Evolutionary conservation across 352 stramenopile species (phyloP).

Genomic region (Halophytophthora batemanensis): DNA sequence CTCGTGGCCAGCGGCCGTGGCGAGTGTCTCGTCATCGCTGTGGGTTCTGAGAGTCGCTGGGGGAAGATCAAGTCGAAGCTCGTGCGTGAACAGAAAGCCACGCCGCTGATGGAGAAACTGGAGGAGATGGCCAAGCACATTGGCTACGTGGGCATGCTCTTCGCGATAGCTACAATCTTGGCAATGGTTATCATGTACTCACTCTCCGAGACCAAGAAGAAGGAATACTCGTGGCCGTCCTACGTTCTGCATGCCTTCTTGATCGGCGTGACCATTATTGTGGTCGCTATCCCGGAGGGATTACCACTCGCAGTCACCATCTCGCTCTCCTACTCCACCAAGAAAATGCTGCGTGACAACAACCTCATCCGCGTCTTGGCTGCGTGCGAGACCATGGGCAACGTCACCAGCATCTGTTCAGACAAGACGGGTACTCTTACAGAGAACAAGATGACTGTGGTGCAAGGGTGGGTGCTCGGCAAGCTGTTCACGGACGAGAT

Average conservation of each 20-base stretch:
- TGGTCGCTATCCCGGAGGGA: constrained; percentile 94
- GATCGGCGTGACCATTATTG: constrained; percentile 93
- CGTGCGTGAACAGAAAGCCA: constrained; percentile 83
- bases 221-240: constrained; percentile 64
- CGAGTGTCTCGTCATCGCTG: constrained; percentile 81
- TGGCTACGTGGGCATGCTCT: constrained; percentile 81
- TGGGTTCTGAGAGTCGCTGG: constrained; percentile 82
- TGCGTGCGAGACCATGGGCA: constrained; percentile 98
- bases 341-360: constrained; percentile 98
- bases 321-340: constrained; percentile 94
- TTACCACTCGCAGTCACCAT: constrained; percentile 93
- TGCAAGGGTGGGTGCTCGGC: constrained; percentile 85
- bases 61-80: constrained; percentile 92
- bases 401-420: constrained; percentile 97
- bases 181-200: constrained; percentile 87
- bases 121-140: constrained; percentile 90
- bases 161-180: constrained; percentile 84
- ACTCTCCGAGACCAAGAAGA: constrained; percentile 49
- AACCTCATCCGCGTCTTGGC: constrained; percentile 98
- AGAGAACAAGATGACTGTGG: constrained; percentile 98
- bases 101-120: constrained; percentile 92
- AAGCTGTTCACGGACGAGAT: constrained; percentile 50
- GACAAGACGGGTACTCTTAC: constrained; percentile 97
- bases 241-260: constrained; percentile 93
- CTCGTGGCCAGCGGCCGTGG: constrained; percentile 68